Base-by-base conservation (phyloP, 2,329 filamentous ascomycete genomes). In the Ophiostoma sp. region DNA sequence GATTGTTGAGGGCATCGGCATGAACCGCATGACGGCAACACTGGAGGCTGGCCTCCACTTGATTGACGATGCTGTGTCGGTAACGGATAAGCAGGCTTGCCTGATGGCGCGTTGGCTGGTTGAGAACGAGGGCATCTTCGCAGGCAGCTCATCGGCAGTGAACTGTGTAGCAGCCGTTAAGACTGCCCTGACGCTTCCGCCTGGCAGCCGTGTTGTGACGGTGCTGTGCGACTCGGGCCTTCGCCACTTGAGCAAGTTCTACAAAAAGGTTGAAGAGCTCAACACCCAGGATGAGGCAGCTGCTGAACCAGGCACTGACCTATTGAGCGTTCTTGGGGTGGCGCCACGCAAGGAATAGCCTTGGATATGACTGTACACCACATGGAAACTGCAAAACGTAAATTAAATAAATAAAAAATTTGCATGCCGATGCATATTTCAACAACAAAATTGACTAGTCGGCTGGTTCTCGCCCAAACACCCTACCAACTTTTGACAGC, bases 21-120 rank as follows among this genome's bases (percentile, higher is more conserved):
- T 98, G 77, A 99, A 97, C 76, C 88, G 95, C 2, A 84, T 97
- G n/a, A 99, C 95, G 0, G 85, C 87, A 67, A 99, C 98, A 77
- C 95, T 99, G 72, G 91, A 97, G 76, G 89, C 88, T 41, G 95
- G 94, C 0, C 84, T 92, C 72, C 89, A 94, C 75, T 79, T 97
- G 68, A 86, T 99, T 67, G 92, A 97, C 76, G 93, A 97, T 78
- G 94, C 95, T 2, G 87, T 98, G 49, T 86, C 89, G 69, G 92
- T 99, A 14, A 91, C 87, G 2, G 96, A 99, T 77, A 86, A 87
- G 65, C 93, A 99, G 81, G 95, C 95, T 12, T 87, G 91, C 76
- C 85, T 84, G 67, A 99, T 99, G 95, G 95, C 94, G n/a, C 84
- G 92, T 71, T 98, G 93, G 92, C 80, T 99, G 55, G 94, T 97